Evolutionary conservation across 1,284 basidiomycete species (phyloP), one percentile per base, ranked within the genome.

Genomic region (Cutaneotrichosporon spelunceum): DNA sequence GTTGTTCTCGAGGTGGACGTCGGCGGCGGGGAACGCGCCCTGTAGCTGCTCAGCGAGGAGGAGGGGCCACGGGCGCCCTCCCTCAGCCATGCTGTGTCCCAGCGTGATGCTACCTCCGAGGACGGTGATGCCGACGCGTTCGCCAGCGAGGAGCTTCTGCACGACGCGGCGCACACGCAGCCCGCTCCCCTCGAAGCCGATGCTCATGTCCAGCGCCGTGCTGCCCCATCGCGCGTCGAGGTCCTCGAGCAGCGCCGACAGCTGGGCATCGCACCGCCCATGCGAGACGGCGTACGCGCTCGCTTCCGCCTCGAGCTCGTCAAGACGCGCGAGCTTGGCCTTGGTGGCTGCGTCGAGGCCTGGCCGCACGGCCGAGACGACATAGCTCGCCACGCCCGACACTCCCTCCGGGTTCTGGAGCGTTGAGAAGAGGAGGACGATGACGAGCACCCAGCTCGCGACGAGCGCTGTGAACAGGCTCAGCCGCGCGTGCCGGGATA

Each of bases 61-160:
- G 16, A 16, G 10, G 13, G 53, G n/a, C 42, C 44, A 59, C 30
- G 52, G 29, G 24, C 23, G 9, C 24, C 42, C 48, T 8, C 59
- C 53, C 24, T 55, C 42, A 2, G 11, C n/a, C 24, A 56, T 11
- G 16, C 59, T 44, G 29, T 60, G 59, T 8, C 53, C 59, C 3
- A 23, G 14, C 0, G 59, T 56, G 48, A 60, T 60, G 3, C 42
- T 48, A 27, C 59, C 59, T 26, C 59, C 59, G n/a, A 60, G 48
- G 14, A 39, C 54, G 7, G 42, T 34, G 48, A 60, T 56, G 49
- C 21, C 45, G 11, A 48, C 45, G 9, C 26, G 21, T 11, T 48
- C 23, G 10, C 45, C 45, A 4, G 23, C 23, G 1, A 27, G 11
- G 9, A 48, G 45, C 9, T 48, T 48, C 23, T 48, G 45, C 14